Conservation (phyloP, 1,284 basidiomycete genomes). For the Somion occarium region DNA sequence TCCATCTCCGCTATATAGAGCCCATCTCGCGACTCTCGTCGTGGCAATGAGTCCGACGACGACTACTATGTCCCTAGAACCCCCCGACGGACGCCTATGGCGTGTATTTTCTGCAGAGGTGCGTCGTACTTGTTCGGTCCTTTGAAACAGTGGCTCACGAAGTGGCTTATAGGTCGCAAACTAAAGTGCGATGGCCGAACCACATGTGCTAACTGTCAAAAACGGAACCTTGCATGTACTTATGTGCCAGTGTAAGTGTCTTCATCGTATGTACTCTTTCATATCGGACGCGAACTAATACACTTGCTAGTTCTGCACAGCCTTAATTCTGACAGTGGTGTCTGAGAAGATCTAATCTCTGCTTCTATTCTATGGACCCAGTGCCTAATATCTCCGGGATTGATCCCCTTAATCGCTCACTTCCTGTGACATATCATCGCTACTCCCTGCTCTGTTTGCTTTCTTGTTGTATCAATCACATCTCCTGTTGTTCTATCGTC, state of each 20-base stretch:
- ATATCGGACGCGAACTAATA: neutral
- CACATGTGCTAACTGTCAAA: slow-evolving; percentile 29
- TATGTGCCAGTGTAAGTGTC: slow-evolving; percentile 26
- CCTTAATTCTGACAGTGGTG: neutral
- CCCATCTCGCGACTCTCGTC: slow-evolving; percentile 5
- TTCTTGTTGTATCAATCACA: neutral
- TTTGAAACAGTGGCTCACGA: too few species aligned
- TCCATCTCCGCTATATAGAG: too few species aligned
- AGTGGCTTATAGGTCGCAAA: slow-evolving; percentile 23
- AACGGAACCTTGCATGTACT: slow-evolving; percentile 25
- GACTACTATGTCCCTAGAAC: slow-evolving; percentile 25
- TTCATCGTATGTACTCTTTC: neutral
- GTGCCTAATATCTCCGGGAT: neutral
- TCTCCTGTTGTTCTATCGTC: neutral
- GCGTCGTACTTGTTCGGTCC: slow-evolving; percentile 4
- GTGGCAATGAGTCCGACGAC: slow-evolving; percentile 24
- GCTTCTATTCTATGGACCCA: neutral
- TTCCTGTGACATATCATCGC: neutral
- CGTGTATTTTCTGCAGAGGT: slow-evolving; percentile 30
- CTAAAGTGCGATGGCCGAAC: slow-evolving; percentile 29
- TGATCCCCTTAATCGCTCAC: neutral
- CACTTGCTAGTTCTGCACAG: neutral
- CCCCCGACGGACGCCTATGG: slow-evolving; percentile 28
- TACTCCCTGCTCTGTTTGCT: neutral
- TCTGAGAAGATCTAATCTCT: neutral